Conservation (phyloP, 2,329 filamentous ascomycete genomes). For the Xylaria sp. region DNA sequence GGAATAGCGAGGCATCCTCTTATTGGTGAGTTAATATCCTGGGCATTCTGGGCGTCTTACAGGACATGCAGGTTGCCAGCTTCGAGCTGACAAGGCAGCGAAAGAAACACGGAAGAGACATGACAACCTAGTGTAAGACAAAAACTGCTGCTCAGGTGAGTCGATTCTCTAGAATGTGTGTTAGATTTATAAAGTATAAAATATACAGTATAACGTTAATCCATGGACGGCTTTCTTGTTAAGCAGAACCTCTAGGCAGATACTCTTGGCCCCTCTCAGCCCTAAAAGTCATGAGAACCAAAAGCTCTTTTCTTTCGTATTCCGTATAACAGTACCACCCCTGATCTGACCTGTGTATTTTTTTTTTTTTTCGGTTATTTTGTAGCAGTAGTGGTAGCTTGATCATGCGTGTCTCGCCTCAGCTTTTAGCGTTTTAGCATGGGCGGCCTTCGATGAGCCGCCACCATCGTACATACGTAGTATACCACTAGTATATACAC, state of each 20-base stretch:
- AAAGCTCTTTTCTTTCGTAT: not conserved
- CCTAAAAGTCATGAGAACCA: not conserved
- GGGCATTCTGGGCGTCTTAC: not conserved
- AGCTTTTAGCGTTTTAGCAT: slow-evolving; percentile 7
- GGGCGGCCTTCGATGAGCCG: not conserved
- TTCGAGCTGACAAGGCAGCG: slow-evolving; percentile 2
- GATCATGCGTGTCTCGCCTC: slow-evolving; percentile 2
- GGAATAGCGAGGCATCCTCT: slow-evolving; percentile 1
- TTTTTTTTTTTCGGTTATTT: not conserved
- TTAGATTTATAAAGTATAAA: not conserved
- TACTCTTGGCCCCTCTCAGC: not conserved
- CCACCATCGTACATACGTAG: not conserved
- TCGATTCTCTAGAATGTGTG: not conserved
- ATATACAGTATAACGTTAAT: not conserved
- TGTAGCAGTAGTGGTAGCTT: not conserved
- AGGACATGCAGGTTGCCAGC: not conserved
- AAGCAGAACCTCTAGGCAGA: not conserved
- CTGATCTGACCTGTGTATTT: not conserved
- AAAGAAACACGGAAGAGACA: slow-evolving; percentile 4
- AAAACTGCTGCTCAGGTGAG: slow-evolving; percentile 5
- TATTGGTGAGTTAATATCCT: slow-evolving; percentile 8
- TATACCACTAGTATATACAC: not conserved
- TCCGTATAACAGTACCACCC: not conserved
- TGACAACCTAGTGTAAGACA: not conserved
- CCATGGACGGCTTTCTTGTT: not conserved